Evolutionary conservation across 306 rosid genomes (phyloP).

Genomic region (Crataegus laevigata): DNA sequence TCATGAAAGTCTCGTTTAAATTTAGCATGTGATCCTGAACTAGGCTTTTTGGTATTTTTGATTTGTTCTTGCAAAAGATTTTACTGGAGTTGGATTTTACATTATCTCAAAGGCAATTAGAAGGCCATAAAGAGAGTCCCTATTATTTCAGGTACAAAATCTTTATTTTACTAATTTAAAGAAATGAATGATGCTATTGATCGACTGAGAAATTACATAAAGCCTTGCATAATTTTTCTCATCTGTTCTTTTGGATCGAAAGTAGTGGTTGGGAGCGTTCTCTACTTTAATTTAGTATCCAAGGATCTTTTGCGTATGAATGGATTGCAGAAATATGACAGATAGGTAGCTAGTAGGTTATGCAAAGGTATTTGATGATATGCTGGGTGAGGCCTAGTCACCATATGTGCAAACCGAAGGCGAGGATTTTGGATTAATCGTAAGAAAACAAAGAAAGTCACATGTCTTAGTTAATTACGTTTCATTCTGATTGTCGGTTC

Average conservation of each 20-base stretch:
- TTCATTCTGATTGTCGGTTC: no score
- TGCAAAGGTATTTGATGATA: neutral
- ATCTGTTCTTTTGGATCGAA: no score
- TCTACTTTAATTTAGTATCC: neutral
- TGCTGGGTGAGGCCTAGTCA: no score
- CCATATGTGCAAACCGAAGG: no score
- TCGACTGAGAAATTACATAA: neutral
- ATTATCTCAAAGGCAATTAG: conserved; percentile 72
- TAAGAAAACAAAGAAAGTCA: no score
- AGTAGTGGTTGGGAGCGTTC: neutral
- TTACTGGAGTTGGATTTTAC: conserved; percentile 65
- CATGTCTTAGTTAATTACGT: no score
- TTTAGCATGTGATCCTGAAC: conserved; percentile 2
- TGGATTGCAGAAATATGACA: neutral
- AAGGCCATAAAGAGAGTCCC: conserved; percentile 81
- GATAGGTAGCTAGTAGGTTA: neutral
- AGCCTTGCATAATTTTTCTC: neutral
- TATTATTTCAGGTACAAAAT: conserved; percentile 54
- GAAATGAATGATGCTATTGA: neutral
- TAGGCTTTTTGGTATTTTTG: conserved; percentile 17
- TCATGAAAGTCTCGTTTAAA: neutral
- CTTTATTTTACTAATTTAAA: neutral
- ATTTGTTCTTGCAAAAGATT: conserved; percentile 48
- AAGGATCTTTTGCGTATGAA: neutral
- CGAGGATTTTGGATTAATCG: no score